Conservation (phyloP, 2,329 filamentous ascomycete species). For the Botrytis medusae region DNA sequence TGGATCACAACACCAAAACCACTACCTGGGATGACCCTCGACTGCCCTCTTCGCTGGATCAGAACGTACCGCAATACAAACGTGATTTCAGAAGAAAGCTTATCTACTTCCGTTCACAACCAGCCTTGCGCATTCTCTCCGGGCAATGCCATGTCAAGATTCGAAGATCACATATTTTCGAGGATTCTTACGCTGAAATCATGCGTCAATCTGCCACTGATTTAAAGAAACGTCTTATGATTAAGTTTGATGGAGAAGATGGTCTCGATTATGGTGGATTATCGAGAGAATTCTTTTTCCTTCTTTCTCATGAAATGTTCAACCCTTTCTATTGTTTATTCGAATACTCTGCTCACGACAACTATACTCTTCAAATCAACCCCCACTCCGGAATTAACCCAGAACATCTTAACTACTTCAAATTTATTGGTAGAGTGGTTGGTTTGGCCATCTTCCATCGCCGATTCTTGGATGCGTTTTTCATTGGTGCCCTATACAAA, state of each 20-base stretch:
- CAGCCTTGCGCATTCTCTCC: conserved; percentile 89
- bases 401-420: conserved; percentile 99
- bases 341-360: conserved; percentile 99
- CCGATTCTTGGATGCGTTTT: conserved; percentile 96
- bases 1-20: conserved; percentile 99
- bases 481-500: conserved; percentile 98
- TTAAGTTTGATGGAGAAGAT: conserved; percentile 98
- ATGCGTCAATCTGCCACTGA: conserved; percentile 94
- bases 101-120: conserved; percentile 98
- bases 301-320: conserved; percentile 99
- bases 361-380: conserved; percentile 99
- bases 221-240: conserved; percentile 97
- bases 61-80: conserved; percentile 99
- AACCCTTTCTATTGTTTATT: conserved; percentile 99
- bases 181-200: conserved; percentile 98
- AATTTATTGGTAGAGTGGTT: conserved; percentile 97
- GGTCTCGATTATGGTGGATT: conserved; percentile 97
- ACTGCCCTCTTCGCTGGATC: conserved; percentile 90
- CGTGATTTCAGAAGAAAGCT: conserved; percentile 96
- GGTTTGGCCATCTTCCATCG: conserved; percentile 97
- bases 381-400: conserved; percentile 99
- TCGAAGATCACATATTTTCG: conserved; percentile 92
- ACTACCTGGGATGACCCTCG: conserved; percentile 98
- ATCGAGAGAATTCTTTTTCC: conserved; percentile 98
- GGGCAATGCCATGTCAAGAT: conserved; percentile 99